A percentile compares a stretch with the other conserved stretches of the same genome.
phyloP scores from a whole-genome alignment of 2,329 filamentous ascomycete genomes.

The Fusarium lateritium region DNA sequence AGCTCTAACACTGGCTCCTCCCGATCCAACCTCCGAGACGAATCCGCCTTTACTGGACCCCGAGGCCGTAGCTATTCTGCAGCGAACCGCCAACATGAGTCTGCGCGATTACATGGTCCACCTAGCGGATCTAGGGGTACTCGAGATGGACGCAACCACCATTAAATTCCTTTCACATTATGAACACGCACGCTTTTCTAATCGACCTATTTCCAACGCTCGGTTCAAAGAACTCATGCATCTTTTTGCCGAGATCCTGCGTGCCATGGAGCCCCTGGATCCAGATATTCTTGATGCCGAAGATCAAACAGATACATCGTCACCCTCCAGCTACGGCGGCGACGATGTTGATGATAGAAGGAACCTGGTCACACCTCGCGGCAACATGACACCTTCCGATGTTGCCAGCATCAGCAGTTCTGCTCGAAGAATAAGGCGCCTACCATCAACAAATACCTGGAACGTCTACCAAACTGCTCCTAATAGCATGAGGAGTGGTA shows the following conservation, averaged over 20 bases:
- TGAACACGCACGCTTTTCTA: slow-evolving; percentile 88
- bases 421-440: slow-evolving; percentile 52
- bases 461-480: slow-evolving; percentile 66
- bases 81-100: slow-evolving; percentile 78
- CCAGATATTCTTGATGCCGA: slow-evolving; percentile 63
- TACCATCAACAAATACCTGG: slow-evolving; percentile 61
- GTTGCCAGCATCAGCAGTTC: slow-evolving; percentile 54
- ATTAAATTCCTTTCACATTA: slow-evolving; percentile 81
- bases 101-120: slow-evolving; percentile 84
- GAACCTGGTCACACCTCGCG: slow-evolving; percentile 58
- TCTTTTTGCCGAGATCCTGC: slow-evolving; percentile 84
- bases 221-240: slow-evolving; percentile 87
- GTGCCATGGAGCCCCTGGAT: slow-evolving; percentile 78
- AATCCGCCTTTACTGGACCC: slow-evolving; percentile 70
- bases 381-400: slow-evolving; percentile 48
- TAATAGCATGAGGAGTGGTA: slow-evolving; percentile 65
- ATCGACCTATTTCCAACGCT: slow-evolving; percentile 74
- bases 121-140: slow-evolving; percentile 76
- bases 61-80: slow-evolving; percentile 78
- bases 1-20: slow-evolving; percentile 86
- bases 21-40: slow-evolving; percentile 58
- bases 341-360: slow-evolving; percentile 63
- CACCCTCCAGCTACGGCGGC: slow-evolving; percentile 60
- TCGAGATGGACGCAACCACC: slow-evolving; percentile 61
- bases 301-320: slow-evolving; percentile 44